Evolutionary conservation across 2,329 filamentous ascomycete species (phyloP), one percentile per base, ranked within the genome.

Genomic region (Coniella lustricola): DNA sequence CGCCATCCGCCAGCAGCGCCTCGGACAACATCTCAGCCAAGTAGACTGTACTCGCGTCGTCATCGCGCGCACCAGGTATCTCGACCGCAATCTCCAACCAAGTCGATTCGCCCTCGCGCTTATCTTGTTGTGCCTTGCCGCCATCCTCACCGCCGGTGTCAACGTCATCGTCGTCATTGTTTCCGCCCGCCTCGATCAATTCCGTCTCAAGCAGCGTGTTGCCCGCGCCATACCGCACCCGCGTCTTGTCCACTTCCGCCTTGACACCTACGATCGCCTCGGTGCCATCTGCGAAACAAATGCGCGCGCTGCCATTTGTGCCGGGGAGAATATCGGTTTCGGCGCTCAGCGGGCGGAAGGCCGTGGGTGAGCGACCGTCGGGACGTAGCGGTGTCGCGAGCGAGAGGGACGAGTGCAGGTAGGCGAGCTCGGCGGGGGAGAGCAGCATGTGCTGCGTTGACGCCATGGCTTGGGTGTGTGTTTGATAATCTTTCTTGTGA

Each of bases 231-330:
- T 52, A 59, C 57, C 29, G 52, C 36, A 48, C 52, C 13, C 51
- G 56, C 40, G 84, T 89, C 71, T 79, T 84, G 66, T 95, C 90
- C 3, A 97, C 87, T 69, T 97, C 91, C 1, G 88, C 90, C 70
- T 97, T 98, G 53, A 96, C 84, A 39, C 93, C 93, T 5, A 96
- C 93, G 53, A 98, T 85, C 7, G 93, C 93, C 67, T 98, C 93
- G 1, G 90, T 95, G 44, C 93, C 93, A 65, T 98, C 93, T 3
- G 90, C 83, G 64, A 97, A 94, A 57, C 91, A 95, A 40, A 98
- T 85, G 31, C 94, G 82, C 51, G 93, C 91, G 67, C 87, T 94
- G 53, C 93, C 93, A 62, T 97, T 95, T 14, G 91, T 85, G 40
- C 84, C 83, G 0, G 93, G 90, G 0, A 98, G 77, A 49, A 97